These are phyloP conservation scores for Raddia guianensis DNA, from an alignment of 176 grass and related monocot species.

Conservation along the genomic window DNA sequence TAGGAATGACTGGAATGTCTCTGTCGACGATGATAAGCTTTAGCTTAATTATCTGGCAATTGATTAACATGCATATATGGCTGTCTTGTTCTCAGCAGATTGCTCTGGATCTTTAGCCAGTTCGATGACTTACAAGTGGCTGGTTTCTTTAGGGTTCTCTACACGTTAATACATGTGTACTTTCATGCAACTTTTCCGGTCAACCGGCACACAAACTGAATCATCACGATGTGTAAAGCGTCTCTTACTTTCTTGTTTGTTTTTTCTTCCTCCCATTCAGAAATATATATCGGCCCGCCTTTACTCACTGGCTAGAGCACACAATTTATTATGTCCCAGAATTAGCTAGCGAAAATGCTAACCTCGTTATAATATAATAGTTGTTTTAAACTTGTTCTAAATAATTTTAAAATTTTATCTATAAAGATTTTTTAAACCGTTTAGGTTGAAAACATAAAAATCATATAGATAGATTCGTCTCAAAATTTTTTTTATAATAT, in stretches of 20 bases:
- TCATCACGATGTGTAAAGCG: slow-evolving; percentile 3
- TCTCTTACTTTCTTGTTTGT: background rate
- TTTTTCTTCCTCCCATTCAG: background rate
- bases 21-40: background rate
- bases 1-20: background rate
- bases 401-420: no score
- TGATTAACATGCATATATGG: no score
- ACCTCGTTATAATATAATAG: no score
- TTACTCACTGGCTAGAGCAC: no score
- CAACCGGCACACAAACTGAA: background rate
- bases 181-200: slow-evolving; percentile 9
- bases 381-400: no score
- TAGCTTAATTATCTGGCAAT: slow-evolving; percentile 26
- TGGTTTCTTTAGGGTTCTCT: slow-evolving; percentile 11
- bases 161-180: background rate
- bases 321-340: no score
- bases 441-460: no score
- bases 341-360: no score
- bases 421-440: no score
- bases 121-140: slow-evolving; percentile 9
- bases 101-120: background rate
- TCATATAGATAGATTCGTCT: no score
- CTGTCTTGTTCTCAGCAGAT: slow-evolving; percentile 1
- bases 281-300: background rate
- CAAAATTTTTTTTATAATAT: no score